Evolutionary conservation across 2,329 filamentous ascomycete genomes (phyloP), one percentile per base, ranked within the genome.

Genomic region (Aspergillus spinulosporus): DNA sequence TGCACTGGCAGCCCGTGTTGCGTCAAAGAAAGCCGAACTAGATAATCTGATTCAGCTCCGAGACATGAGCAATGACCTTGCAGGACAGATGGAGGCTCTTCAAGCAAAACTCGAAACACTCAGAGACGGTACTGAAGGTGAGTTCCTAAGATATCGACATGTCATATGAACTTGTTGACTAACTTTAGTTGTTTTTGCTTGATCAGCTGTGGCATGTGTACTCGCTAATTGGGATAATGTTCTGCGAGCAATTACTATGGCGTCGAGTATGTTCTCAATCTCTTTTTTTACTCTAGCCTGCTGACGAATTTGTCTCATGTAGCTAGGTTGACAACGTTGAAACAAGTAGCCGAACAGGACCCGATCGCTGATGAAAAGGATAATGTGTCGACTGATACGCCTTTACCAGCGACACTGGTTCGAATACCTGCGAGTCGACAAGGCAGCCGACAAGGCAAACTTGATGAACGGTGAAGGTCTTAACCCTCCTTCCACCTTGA

Each of bases 341-440:
- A 63, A 37, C 57, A 58, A 14, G 42, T 58, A 48, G 29, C 54
- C 52, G 54, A 58, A 8, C 54, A 61, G 57, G 58, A 57, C 52
- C 15, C 62, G 49, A 45, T 54, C 43, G n/a, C 12, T 21, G 60
- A 51, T 28, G 47, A 49, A n/a, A 50, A 59, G 4, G 52, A 93
- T 86, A 68, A 93, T 82, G 64, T 89, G 79, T 81, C 89, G 84
- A 78, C 92, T 92, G 67, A 95, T 28, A 50, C 63, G 46, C 60
- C 60, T 21, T 62, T 77, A 31, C 75, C 75, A 51, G 70, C 74
- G 48, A 76, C 74, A 7, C 63, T 78, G 55, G 75, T 78, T 57
- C 72, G 76, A 56, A 76, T 78, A 57, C 74, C 75, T 44, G 67
- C 68, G 49, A 68, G 70, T 47, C 62, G 62, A 60, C 56, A 58